A percentile compares a stretch with the other conserved stretches of the same genome.
These are phyloP conservation scores for Candida ponderosae DNA, from an alignment of 805 yeast genomes.

Conservation along the genomic window DNA sequence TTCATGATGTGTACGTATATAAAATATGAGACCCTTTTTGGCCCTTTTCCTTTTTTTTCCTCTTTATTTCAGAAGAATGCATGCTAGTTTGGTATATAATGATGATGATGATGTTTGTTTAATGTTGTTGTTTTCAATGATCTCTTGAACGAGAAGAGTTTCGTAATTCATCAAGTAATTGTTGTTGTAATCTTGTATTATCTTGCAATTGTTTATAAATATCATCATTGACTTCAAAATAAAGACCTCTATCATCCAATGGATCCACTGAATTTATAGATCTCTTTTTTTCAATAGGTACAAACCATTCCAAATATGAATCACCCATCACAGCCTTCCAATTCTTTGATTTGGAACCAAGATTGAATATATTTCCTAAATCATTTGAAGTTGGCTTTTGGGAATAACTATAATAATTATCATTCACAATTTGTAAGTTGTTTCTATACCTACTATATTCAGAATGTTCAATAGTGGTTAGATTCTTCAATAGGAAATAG, in stretches of 20 bases:
- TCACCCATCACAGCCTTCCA: slow-evolving; percentile 72
- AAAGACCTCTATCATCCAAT: slow-evolving; percentile 38
- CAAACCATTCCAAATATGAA: slow-evolving; percentile 55
- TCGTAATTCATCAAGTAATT: slow-evolving; percentile 9
- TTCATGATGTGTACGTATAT: too few species aligned
- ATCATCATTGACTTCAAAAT: slow-evolving; percentile 38
- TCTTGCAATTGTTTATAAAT: slow-evolving; percentile 31
- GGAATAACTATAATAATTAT: slow-evolving; percentile 28
- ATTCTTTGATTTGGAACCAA: slow-evolving; percentile 52
- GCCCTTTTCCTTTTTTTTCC: too few species aligned
- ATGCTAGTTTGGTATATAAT: too few species aligned
- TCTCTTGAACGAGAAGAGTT: neutral
- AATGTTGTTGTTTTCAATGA: too few species aligned
- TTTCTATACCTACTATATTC: slow-evolving; percentile 41
- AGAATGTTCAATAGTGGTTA: slow-evolving; percentile 76
- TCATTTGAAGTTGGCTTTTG: slow-evolving; percentile 34
- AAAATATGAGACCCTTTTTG: too few species aligned
- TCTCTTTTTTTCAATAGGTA: slow-evolving; percentile 41
- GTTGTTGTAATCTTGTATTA: slow-evolving; percentile 37
- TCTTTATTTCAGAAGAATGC: too few species aligned
- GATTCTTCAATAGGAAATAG: slow-evolving; percentile 53
- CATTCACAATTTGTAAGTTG: slow-evolving; percentile 28
- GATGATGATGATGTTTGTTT: too few species aligned
- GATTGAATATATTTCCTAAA: slow-evolving; percentile 65
- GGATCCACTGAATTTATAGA: slow-evolving; percentile 17